Evolutionary conservation across 1,284 basidiomycete genomes (phyloP), one percentile per base, ranked within the genome.

Genomic region (Sanguinoderma infundibulare): DNA sequence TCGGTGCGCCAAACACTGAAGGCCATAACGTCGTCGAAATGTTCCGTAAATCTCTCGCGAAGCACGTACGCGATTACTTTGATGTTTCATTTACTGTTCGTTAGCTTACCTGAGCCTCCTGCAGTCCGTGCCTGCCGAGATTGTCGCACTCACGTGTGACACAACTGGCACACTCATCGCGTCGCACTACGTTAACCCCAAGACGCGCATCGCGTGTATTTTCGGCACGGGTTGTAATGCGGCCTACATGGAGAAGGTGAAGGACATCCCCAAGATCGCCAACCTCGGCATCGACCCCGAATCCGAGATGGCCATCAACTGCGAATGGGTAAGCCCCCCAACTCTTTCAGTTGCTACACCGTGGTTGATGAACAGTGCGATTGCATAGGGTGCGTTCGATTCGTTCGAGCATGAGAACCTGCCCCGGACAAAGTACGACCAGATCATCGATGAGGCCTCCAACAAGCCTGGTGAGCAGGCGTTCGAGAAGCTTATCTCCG

Each of bases 221-320:
- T 98, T 98, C 70, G 98, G 97, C 39, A 99, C 97, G 2, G 97
- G 97, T 0, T 99, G 97, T 75, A 99, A 99, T 75, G 98, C 97
- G 0, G 97, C 97, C 5, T 97, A 96, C 74, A 95, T 96, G 92
- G 97, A 99, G 76, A 89, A 90, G 62, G 86, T 96, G 20, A 77
- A 78, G 36, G 81, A 87, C 62, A 90, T 92, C 46, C 85, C 87
- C 53, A 95, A 99, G 84, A 87, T 98, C 68, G 82, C 86, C 61
- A 69, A 87, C 60, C 78, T 96, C 24, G 88, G 89, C 1, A 83
- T 98, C 65, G 87, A 92, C 59, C 78, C 77, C 1, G 78, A 83
- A 12, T 87, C 82, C 47, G 82, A 92, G 65, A 98, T 99, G 88
- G 97, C 91, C 10, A 98, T 99, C 77, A 99, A 99, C 78, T 97